Evolutionary conservation across 2,329 filamentous ascomycete genomes (phyloP), one percentile per base, ranked within the genome.

Genomic region (Verticillium albo-atrum): DNA sequence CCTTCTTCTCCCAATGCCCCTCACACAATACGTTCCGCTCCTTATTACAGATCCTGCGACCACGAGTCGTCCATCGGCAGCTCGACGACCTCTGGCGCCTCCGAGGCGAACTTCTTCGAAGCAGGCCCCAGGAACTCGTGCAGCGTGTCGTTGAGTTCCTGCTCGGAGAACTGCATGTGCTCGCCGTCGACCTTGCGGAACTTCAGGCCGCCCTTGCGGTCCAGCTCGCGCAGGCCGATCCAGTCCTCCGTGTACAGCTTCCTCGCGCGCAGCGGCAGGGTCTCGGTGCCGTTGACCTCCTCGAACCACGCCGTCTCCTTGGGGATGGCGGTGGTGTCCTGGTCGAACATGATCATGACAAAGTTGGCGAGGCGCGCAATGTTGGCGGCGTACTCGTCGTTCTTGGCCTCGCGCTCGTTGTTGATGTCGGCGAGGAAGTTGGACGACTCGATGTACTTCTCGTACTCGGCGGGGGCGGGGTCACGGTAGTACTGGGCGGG

Each of bases 401-500:
- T 97, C 83, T 96, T 96, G 58, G 78, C 62, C 55, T 65, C 64
- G 12, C 93, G 83, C 82, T 99, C 95, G 73, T 98, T 98, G 76
- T 99, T 99, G 76, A 98, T 89, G 71, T 98, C 94, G 10, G 94
- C 95, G 9, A 99, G 80, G 74, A 96, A 97, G 72, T 93, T 94
- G 67, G 90, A 95, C 70, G 86, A 73, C 65, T 88, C 85, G 23
- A 98, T 83, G 71, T 98, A 99, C 30, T 80, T 75, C 1, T 87
- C 84, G 72, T 92, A 75, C 71, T 92, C 77, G 61, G 79, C 72
- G 68, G 77, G 76, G 60, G 76, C 71, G 62, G 84, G 84, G 64
- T 93, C 85, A 57, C 94, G 89, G 79, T 89, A 98, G 79, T 99
- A 99, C 78, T 99, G 95, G 32, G 95, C 94, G 1, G 95, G 95